Evolutionary conservation across 352 stramenopile genomes (phyloP), one percentile per base, ranked within the genome.

Genomic region (Phytophthora tentaculata): DNA sequence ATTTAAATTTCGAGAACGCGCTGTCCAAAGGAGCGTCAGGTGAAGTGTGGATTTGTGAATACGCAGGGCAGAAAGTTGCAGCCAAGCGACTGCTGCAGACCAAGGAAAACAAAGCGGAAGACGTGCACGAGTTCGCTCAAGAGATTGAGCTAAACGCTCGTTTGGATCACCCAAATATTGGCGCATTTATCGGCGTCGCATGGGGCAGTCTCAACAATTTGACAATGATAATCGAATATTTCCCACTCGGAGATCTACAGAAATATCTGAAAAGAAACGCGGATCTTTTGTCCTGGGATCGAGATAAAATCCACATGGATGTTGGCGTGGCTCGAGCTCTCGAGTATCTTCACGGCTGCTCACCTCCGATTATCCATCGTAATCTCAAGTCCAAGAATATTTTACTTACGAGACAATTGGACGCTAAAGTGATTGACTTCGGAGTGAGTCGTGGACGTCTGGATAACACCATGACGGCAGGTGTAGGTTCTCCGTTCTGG

Each of bases 141-240:
- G 77, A 88, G 62, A 69, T 80, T 32, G 65, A 73, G 23, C 28
- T 91, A n/a, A 84, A 66, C 1, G 74, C 83, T 5, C 70, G 58
- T 26, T 52, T 89, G 23, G 65, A 76, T 1, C 83, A 91, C 55
- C 76, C 79, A 0, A 78, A 91, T 60, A 69, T 91, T 24, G 63
- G 82, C 10, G 56, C 59, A 0, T 83, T 88, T 50, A 55, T 91
- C 20, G 83, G 77, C n/a, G 77, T 91, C 2, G 83, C 83, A 5
- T 91, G 83, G 83, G 74, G 66, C 35, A 76, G 28, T 2, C 56
- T 82, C 35, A 62, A 72, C 22, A 74, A 80, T 24, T 32, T 86
- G 6, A 45, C 69, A 5, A 64, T 80, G 62, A 61, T 85, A 32
- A 60, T 85, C 22, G 75, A 83, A 22, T 80, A 61, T 51, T 51